phyloP scores from a whole-genome alignment of 805 yeast species.

The Candida tammaniensis region DNA sequence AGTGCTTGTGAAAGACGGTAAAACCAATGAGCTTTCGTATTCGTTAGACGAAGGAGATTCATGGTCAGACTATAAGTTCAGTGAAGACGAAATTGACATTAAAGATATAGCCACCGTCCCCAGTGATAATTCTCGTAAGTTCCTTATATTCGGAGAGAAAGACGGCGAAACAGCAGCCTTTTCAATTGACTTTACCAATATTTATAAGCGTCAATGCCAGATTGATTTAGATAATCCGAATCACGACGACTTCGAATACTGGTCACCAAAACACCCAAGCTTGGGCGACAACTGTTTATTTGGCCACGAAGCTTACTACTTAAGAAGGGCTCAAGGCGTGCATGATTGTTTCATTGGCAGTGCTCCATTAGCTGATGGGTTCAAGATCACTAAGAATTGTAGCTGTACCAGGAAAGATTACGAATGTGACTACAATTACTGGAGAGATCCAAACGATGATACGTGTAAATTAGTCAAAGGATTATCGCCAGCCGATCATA shows the following conservation, averaged over 20 bases:
- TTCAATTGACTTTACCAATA: conserved; percentile 36
- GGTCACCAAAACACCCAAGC: conserved; percentile 40
- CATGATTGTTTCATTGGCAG: conserved; percentile 69
- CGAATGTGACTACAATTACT: conserved; percentile 91
- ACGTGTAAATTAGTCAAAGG: conserved; percentile 86
- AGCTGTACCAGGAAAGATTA: conserved; percentile 81
- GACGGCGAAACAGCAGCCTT: conserved; percentile 41
- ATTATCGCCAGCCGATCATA: conserved; percentile 59
- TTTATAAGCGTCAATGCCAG: conserved; percentile 38
- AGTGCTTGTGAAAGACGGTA: conserved; percentile 62
- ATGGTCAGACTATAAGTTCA: conserved; percentile 68
- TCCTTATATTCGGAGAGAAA: conserved; percentile 60
- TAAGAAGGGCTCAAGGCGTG: conserved; percentile 43
- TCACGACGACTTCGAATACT: conserved; percentile 39
- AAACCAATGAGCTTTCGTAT: conserved; percentile 58
- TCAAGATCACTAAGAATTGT: conserved; percentile 62
- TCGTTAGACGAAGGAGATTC: conserved; percentile 78
- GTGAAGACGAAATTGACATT: conserved; percentile 53
- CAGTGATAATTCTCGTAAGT: conserved; percentile 80
- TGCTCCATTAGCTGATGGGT: conserved; percentile 55
- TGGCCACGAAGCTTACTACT: conserved; percentile 41
- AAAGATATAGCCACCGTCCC: conserved; percentile 87
- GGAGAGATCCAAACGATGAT: conserved; percentile 60
- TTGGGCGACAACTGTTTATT: conserved; percentile 37
- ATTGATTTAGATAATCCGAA: conserved; percentile 41